Conservation (phyloP, 441 rosid species). For the Corymbia calophylla region DNA sequence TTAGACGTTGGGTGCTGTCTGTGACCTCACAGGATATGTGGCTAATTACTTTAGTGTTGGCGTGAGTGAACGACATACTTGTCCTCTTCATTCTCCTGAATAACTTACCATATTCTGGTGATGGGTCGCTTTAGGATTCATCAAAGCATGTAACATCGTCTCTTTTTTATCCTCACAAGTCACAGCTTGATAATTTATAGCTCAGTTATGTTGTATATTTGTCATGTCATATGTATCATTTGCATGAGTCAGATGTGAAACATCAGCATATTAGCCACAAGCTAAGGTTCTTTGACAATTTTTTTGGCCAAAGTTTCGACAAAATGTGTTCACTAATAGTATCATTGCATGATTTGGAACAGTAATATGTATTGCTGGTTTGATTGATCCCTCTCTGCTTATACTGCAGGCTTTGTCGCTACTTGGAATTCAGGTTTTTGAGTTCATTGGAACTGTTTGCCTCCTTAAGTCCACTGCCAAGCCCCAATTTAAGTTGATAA, state of each 20-base stretch:
- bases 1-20: neutral
- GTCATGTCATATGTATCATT: neutral
- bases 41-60: neutral
- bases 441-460: conserved; percentile 41
- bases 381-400: neutral
- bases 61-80: neutral
- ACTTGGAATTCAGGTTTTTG: conserved; percentile 37
- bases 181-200: neutral
- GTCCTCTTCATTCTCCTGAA: neutral
- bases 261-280: neutral
- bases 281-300: neutral
- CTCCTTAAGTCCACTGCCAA: conserved; percentile 41
- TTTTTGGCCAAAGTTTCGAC: neutral
- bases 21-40: neutral
- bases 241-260: neutral
- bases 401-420: conserved; percentile 51
- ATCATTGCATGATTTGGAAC: neutral
- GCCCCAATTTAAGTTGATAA: conserved; percentile 28
- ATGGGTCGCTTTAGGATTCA: neutral
- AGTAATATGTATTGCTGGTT: neutral
- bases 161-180: neutral
- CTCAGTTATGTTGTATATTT: neutral
- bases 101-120: neutral
- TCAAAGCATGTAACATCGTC: neutral
- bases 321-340: neutral